phyloP scores from a whole-genome alignment of 2,329 filamentous ascomycete species.

The Ophiostoma perfectum region DNA sequence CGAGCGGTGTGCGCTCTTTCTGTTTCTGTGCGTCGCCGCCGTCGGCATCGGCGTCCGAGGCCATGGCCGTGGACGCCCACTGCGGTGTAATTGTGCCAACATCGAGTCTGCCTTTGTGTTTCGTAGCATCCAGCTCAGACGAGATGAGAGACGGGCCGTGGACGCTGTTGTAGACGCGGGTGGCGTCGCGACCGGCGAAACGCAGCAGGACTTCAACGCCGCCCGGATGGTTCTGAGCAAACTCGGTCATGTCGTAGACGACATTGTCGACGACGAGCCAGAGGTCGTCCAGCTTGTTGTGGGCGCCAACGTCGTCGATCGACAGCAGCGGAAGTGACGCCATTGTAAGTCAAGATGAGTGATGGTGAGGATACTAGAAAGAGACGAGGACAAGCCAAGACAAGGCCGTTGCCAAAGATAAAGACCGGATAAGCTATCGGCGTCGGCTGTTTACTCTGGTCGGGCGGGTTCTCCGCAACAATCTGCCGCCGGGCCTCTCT shows the following conservation, averaged over 20 bases:
- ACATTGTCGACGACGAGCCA: conserved; percentile 66
- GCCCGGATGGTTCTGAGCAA: conserved; percentile 44
- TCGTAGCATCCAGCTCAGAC: conserved; percentile 40
- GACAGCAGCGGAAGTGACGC: conserved; percentile 2
- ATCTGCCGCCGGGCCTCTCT: no score
- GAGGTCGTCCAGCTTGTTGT: conserved; percentile 46
- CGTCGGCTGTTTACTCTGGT: neutral
- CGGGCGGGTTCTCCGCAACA: no score
- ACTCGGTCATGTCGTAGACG: conserved; percentile 65
- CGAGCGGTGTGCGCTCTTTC: conserved; percentile 20
- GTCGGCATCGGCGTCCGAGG: conserved; percentile 22
- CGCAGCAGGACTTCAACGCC: conserved; percentile 42
- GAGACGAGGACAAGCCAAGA: neutral
- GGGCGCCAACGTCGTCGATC: conserved; percentile 39
- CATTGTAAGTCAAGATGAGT: neutral
- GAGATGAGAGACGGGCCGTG: conserved; percentile 42
- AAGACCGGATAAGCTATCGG: conserved; percentile 5
- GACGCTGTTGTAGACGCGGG: conserved; percentile 46
- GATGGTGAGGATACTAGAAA: neutral
- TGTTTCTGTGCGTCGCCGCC: conserved; percentile 2
- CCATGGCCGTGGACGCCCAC: conserved; percentile 22
- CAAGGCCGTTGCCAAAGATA: neutral
- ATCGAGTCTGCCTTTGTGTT: conserved; percentile 46
- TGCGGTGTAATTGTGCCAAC: conserved; percentile 33
- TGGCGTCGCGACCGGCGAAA: conserved; percentile 51